A percentile compares a stretch with the other conserved stretches of the same genome.
phyloP scores from a whole-genome alignment of 352 stramenopile species.

The Phytophthora sansomeana region DNA sequence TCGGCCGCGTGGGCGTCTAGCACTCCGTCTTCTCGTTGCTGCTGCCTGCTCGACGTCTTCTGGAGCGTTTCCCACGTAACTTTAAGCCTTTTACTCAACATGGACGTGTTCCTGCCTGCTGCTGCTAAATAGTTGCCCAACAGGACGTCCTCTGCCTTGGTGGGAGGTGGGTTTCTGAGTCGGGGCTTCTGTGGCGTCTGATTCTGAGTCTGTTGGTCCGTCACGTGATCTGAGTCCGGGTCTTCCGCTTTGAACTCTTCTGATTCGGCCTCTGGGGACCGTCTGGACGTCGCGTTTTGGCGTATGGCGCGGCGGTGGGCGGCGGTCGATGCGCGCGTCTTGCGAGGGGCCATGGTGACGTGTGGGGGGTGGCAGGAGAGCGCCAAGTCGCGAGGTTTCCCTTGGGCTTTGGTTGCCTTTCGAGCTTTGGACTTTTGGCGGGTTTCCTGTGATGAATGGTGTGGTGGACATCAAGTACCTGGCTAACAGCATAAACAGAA shows the following conservation, averaged over 20 bases:
- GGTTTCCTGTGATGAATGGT: not conserved
- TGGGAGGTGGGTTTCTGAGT: not conserved
- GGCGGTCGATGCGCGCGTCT: slow-evolving; percentile 11
- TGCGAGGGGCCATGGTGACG: slow-evolving; percentile 27
- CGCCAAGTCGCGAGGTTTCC: slow-evolving; percentile 2
- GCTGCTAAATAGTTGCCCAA: slow-evolving; percentile 26
- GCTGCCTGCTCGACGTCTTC: slow-evolving; percentile 44
- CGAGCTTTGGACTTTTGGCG: not conserved
- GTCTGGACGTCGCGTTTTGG: not conserved
- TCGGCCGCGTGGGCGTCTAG: slow-evolving; percentile 31
- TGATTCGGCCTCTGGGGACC: not conserved
- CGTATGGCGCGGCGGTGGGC: not conserved
- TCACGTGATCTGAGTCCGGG: slow-evolving; percentile 21
- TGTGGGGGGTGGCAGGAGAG: not conserved
- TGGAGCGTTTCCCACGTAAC: slow-evolving; percentile 61
- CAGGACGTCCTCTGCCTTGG: slow-evolving; percentile 10
- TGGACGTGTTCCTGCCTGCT: slow-evolving; percentile 28
- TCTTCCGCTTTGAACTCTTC: slow-evolving; percentile 35
- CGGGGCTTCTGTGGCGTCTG: slow-evolving; percentile 14
- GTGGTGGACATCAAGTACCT: not conserved
- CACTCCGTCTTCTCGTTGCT: slow-evolving; percentile 48
- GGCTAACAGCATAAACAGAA: not conserved
- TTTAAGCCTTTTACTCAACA: slow-evolving; percentile 62
- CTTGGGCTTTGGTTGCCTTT: not conserved
- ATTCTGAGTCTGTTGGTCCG: slow-evolving; percentile 14